Evolutionary conservation across 257 asterid species (phyloP), one percentile per base, ranked within the genome.

Genomic region (Scutellaria barbata): DNA sequence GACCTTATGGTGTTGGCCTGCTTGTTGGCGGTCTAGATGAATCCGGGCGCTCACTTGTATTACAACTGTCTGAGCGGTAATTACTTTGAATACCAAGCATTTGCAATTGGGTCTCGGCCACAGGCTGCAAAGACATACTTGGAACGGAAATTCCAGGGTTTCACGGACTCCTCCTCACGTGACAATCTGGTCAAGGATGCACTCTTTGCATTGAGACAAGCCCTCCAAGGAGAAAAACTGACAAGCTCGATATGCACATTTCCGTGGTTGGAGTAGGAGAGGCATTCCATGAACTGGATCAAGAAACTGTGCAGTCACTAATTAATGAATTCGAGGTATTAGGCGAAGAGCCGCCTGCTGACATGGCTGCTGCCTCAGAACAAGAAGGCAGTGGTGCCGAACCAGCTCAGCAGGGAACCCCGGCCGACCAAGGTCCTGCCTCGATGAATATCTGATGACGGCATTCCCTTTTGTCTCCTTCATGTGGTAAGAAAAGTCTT

Each of bases 41-140:
- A 82, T 88, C 97, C 50, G 98, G 98, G 98, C 48, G 97, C 98
- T 48, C 97, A 93, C 82, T 89, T 90, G 16, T 93, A 89, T 53
- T 93, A 93, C 84, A 93, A 90, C 81, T 93, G 98, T 50, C 98
- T 96, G 16, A 93, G 98, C 17, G 98, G 98, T 37, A 90, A 89
- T 60, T 93, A 90, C 90, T 93, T 93, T 7, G 97, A 93, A 76
- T 93, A 87, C 68, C 97, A 93, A 83, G 99, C 98, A 17, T 94
- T 94, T 83, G 99, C 98, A 6, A 91, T 94, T 40, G 99, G 99
- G 41, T 94, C 99, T 50, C 86, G 98, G n/a, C 91, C 98, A 59
- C 98, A 94, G 82, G 98, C 99, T 68, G 99, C 99, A 12, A 94
- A 94, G 85, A 94, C 99, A 16, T 94, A 94, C 87, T 78, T 94